Evolutionary conservation across 306 rosid species (phyloP).

Genomic region (Malus fusca): DNA sequence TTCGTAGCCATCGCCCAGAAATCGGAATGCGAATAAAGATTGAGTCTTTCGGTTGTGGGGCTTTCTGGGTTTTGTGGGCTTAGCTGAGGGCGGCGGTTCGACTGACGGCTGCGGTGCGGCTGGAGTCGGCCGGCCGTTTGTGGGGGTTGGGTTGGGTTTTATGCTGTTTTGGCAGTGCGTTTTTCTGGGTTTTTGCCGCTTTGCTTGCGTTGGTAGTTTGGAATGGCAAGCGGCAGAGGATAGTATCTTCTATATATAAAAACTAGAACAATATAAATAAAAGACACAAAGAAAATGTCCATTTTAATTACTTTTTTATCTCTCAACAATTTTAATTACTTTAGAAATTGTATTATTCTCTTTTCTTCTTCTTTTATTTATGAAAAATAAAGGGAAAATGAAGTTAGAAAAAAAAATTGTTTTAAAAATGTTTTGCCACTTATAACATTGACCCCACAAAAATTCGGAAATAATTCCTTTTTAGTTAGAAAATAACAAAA

Average conservation of each 20-base stretch:
- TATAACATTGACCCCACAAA: neutral
- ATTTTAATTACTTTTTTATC: too few relatives aligned
- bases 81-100: neutral
- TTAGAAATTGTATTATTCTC: neutral
- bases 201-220: neutral
- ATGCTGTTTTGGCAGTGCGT: neutral
- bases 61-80: neutral
- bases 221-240: neutral
- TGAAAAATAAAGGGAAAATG: neutral
- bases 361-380: neutral
- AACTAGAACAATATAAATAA: neutral
- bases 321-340: neutral
- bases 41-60: neutral
- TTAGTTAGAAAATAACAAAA: neutral
- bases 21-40: neutral
- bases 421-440: neutral
- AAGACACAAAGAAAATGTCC: neutral
- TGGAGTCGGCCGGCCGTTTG: neutral
- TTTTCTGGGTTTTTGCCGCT: constrained; percentile 8
- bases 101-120: neutral
- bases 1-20: neutral
- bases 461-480: neutral
- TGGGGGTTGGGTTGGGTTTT: neutral
- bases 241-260: neutral
- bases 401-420: neutral